Base-by-base conservation (phyloP, 768 basidiomycete genomes). In the Tulasnella sp. region DNA sequence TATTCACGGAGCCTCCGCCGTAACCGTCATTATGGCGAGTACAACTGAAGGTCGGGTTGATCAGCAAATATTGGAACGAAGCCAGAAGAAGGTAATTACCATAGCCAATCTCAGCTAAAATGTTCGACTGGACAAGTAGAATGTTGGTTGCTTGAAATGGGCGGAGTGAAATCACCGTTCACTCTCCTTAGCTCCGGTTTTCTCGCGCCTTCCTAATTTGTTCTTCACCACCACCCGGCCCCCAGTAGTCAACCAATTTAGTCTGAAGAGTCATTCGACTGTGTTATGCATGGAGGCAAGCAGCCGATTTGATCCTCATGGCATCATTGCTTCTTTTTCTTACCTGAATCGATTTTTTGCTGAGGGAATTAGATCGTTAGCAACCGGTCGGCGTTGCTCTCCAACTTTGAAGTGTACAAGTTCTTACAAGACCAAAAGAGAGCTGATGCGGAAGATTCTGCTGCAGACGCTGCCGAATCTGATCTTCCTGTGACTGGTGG, bases 321-420 rank as follows among this genome's bases (percentile, higher is more conserved):
- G n/a, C n/a, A n/a, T n/a, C n/a, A n/a, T n/a, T n/a, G n/a, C n/a
- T n/a, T n/a, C n/a, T n/a, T n/a, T n/a, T 48, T n/a, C 24, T 54
- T 54, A 9, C 3, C 24, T 75, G 46, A 75, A 18, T n/a, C n/a
- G 46, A 1, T 46, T n/a, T n/a, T n/a, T n/a, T n/a, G n/a, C 9
- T 46, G 44, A 3, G 41, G 41, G 1, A 41, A 42, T 6, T 41
- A 95, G 93, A 90, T 94, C 37, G 83, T 95, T 80, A 91, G 93
- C 81, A 84, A 91, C 16, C 90, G 93, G 76, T 88, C 93, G 22
- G 91, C 94, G n/a, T 90, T 97, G 77, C 90, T 98, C 22, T 93
- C 95, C 44, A 97, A 98, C 86, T 91, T 89, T 83, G 97, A 98
- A 85, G 96, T 98, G 81, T 87, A 97, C 72, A 84, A 89, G 24